Percentiles rank a stretch among this genome's conserved stretches.
These are phyloP conservation scores for Calonectria hawksworthii DNA, from an alignment of 2,329 filamentous ascomycete genomes.

Conservation along the genomic window DNA sequence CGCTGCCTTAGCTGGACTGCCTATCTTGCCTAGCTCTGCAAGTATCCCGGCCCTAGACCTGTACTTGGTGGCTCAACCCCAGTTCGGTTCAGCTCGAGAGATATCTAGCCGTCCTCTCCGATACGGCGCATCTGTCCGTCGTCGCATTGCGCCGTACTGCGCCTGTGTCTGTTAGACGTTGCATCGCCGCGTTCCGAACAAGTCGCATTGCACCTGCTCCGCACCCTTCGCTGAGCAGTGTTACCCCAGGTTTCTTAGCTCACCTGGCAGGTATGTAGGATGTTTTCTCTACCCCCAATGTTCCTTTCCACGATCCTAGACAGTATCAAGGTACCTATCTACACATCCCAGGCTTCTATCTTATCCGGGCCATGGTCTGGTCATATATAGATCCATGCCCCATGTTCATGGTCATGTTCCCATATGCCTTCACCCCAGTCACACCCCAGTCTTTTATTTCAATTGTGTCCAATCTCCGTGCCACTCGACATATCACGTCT, in stretches of 20 bases:
- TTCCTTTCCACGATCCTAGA: not conserved
- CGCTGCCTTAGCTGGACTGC: conserved; percentile 15
- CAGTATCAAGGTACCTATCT: not conserved
- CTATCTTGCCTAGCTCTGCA: conserved; percentile 26
- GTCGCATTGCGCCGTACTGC: conserved; percentile 42
- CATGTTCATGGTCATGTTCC: conserved; percentile 15
- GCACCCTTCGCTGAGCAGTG: not conserved
- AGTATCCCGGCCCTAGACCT: not conserved
- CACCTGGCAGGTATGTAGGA: conserved; percentile 9
- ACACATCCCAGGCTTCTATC: conserved; percentile 11
- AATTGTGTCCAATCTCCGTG: conserved; percentile 34
- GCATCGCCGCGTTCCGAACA: conserved; percentile 32
- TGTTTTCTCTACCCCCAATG: not conserved
- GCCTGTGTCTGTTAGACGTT: conserved; percentile 33
- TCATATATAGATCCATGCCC: conserved; percentile 23
- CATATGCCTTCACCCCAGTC: conserved; percentile 32
- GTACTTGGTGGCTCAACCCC: not conserved
- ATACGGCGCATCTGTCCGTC: conserved; percentile 38
- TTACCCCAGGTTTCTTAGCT: conserved; percentile 18
- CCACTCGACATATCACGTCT: conserved; percentile 1
- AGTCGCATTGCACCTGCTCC: conserved; percentile 29
- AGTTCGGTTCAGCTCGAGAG: not conserved
- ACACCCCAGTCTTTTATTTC: conserved; percentile 33
- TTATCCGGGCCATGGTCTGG: conserved; percentile 15
- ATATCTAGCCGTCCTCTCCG: conserved; percentile 32